Conservation (phyloP, 192 early-diverging fungal species). For the Podila minutissima region DNA sequence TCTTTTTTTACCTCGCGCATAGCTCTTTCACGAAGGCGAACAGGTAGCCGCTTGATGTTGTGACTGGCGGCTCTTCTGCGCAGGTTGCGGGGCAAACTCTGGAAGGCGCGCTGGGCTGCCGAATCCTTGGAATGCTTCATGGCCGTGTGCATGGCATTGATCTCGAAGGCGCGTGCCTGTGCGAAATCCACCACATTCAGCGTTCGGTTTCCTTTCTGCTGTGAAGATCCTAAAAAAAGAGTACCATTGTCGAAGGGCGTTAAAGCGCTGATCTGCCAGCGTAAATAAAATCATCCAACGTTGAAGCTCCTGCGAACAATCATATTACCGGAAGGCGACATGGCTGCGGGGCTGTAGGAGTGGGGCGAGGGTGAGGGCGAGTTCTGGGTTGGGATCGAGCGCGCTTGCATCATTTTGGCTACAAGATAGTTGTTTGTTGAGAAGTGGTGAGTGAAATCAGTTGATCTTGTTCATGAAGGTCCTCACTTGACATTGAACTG, state of each 20-base stretch:
- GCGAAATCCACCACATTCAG: neutral
- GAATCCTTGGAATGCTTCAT: constrained; percentile 71
- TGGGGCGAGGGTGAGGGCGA: constrained; percentile 5
- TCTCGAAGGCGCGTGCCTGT: constrained; percentile 85
- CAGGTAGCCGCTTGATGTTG: constrained; percentile 93
- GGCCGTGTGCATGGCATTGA: constrained; percentile 83
- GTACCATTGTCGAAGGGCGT: too few species aligned
- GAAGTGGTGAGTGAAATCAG: neutral
- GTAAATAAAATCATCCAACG: too few species aligned
- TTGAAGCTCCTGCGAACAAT: neutral
- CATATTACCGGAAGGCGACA: neutral
- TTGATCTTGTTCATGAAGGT: neutral
- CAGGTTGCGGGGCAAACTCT: constrained; percentile 91
- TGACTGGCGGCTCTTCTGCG: constrained; percentile 94
- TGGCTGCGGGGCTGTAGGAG: neutral
- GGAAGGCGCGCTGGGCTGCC: constrained; percentile 70
- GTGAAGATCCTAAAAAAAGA: neutral
- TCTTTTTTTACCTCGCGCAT: constrained; percentile 64
- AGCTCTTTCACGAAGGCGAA: constrained; percentile 81
- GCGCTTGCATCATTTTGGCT: constrained; percentile 44
- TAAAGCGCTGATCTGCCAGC: too few species aligned
- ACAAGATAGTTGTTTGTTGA: neutral
- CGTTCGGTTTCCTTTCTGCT: neutral
- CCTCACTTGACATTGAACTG: too few species aligned
- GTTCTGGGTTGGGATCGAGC: constrained; percentile 32